Percentiles rank a stretch among this genome's conserved stretches.
Evolutionary conservation across 306 rosid species (phyloP).

Genomic region (Pyrus pyrifolia): DNA sequence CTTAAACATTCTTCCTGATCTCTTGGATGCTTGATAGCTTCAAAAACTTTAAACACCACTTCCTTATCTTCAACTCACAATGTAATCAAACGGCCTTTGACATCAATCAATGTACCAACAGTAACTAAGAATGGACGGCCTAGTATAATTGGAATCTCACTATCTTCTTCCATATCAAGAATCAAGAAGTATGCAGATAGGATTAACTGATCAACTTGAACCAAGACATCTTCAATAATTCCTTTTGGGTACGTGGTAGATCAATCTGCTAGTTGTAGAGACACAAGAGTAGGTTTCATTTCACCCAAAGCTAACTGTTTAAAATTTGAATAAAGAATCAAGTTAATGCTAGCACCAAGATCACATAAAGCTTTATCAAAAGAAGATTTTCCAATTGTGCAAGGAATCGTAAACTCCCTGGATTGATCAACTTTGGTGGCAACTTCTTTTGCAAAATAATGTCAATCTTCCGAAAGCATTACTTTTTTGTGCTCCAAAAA

Average conservation of each 20-base stretch:
- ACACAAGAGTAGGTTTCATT: too few relatives aligned
- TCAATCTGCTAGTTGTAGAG: background rate
- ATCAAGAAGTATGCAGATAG: background rate
- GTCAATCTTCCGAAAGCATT: background rate
- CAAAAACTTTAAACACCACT: background rate
- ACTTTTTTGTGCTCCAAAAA: too few relatives aligned
- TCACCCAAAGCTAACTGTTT: background rate
- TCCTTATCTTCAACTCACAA: background rate
- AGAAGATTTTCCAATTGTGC: background rate
- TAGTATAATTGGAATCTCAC: background rate
- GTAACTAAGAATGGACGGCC: background rate
- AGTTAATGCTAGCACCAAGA: background rate
- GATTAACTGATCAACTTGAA: background rate
- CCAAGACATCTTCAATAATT: background rate
- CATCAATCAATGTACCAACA: background rate
- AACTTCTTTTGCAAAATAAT: background rate
- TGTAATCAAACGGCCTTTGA: background rate
- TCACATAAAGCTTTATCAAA: background rate
- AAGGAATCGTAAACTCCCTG: too few relatives aligned
- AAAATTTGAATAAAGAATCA: too few relatives aligned
- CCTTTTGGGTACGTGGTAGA: background rate
- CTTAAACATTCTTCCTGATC: background rate
- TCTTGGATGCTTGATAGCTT: background rate
- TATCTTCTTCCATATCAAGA: background rate
- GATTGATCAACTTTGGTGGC: too few relatives aligned